These are phyloP conservation scores for Trypanosomatidae sp. DNA, from an alignment of 208 protist genomes.

Conservation along the genomic window DNA sequence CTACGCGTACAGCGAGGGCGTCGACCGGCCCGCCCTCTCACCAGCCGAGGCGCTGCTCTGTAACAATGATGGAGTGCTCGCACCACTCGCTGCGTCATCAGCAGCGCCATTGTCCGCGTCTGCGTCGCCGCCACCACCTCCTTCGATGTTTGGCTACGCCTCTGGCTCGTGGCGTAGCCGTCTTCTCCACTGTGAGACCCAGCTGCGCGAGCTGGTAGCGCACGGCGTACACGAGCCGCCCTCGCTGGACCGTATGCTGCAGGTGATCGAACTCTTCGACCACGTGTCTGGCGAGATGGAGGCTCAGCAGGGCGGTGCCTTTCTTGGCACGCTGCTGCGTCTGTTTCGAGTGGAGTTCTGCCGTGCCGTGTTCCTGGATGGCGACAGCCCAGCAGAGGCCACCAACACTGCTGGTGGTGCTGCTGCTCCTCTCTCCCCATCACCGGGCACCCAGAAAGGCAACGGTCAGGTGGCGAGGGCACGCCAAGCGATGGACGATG, in stretches of 20 bases:
- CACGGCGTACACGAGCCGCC: constrained; percentile 51
- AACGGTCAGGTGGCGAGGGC: not conserved
- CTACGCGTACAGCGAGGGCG: no score
- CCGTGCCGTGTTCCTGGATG: constrained; percentile 57
- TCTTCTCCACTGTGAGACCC: constrained; percentile 75
- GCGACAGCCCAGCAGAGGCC: not conserved
- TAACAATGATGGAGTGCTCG: not conserved
- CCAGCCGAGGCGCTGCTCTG: constrained; percentile 20
- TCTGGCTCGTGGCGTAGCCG: constrained; percentile 70
- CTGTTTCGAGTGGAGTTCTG: constrained; percentile 89
- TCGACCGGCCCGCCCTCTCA: no score
- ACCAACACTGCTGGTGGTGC: not conserved
- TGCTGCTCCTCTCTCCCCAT: no score
- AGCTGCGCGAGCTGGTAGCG: constrained; percentile 69
- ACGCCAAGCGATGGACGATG: not conserved
- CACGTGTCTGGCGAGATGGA: constrained; percentile 37
- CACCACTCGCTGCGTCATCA: not conserved
- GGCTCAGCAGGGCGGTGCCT: constrained; percentile 39
- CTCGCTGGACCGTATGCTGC: constrained; percentile 35
- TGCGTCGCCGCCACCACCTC: no score
- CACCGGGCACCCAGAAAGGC: not conserved
- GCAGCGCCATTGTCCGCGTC: not conserved
- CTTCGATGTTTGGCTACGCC: no score
- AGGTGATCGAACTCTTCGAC: constrained; percentile 67
- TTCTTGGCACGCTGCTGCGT: constrained; percentile 64